Base-by-base conservation (phyloP, 208 protist species). In the Angomonas deanei region DNA sequence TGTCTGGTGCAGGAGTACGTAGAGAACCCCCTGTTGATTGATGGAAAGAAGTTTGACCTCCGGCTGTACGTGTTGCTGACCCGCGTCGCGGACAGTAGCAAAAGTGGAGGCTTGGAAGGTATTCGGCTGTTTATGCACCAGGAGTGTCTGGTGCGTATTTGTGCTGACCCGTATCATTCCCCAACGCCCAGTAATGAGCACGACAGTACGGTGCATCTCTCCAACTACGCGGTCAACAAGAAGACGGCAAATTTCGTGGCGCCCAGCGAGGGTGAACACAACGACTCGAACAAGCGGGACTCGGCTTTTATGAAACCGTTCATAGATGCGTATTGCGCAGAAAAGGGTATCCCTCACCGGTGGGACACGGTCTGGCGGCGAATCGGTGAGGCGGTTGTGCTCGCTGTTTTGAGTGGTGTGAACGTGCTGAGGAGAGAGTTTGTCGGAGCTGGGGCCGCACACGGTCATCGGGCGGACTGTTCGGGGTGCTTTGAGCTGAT, bases 11-110 rank as follows among this genome's bases (percentile, higher is more conserved):
- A 96, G 72, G 54, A 82, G 23, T 98, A 98, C 76, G 61, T 98
- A 1, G 79, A 82, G 34, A 79, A 78, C 0, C 96, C 96, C 2
- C 83, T 96, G 24, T 82, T 97, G 32, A 91, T 98, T 39, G 82
- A 97, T 11, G 81, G 80, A 13, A 83, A 80, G 32, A 98, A 98
- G 73, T 98, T 97, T 61, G 96, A 98, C 64, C 61, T 98, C 23
- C 88, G 96, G 8, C 66, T 97, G 46, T 98, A 98, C 68, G 94
- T 97, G 21, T 65, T 98, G 31, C 53, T 98, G 17, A 39, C 78
- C 0, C 78, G 74, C n/a, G 70, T 77, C 4, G 21, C 26, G 21
- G 36, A 42, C 36, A 15, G 36, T 42, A 42, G 36, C 36, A 8
- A 15, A 15, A 42, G 36, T 42, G 15, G 39, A n/a, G 54, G 62